These are phyloP conservation scores for Phialocephala subalpina DNA, from an alignment of 2,329 filamentous ascomycete species.

Conservation along the genomic window DNA sequence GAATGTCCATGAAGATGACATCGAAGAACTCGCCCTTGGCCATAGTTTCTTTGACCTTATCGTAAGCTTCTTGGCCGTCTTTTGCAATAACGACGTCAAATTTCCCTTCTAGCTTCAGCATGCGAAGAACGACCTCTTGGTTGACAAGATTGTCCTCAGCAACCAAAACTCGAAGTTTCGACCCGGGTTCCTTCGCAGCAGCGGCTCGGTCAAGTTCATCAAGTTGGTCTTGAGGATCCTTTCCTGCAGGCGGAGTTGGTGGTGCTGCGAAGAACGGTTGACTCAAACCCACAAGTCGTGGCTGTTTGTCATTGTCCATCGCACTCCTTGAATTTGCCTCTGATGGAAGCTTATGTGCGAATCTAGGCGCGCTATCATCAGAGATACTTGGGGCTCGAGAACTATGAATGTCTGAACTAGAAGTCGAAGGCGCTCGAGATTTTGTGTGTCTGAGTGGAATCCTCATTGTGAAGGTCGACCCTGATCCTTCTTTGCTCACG, in stretches of 20 bases:
- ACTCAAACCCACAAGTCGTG: slow-evolving; percentile 82
- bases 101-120: slow-evolving; percentile 80
- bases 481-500: slow-evolving; percentile 74
- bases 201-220: slow-evolving; percentile 71
- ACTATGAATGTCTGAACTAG: slow-evolving; percentile 39
- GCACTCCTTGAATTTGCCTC: slow-evolving; percentile 42
- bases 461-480: slow-evolving; percentile 82
- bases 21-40: slow-evolving; percentile 76
- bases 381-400: slow-evolving; percentile 44
- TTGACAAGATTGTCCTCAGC: slow-evolving; percentile 80
- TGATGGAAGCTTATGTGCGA: slow-evolving; percentile 16
- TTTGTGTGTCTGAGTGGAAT: slow-evolving; percentile 82
- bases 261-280: slow-evolving; percentile 75
- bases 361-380: slow-evolving; percentile 13
- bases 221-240: slow-evolving; percentile 62
- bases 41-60: slow-evolving; percentile 85
- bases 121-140: slow-evolving; percentile 67
- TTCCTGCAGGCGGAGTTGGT: slow-evolving; percentile 26
- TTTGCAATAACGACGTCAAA: slow-evolving; percentile 89
- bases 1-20: slow-evolving; percentile 95
- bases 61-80: slow-evolving; percentile 86
- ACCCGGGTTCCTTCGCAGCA: slow-evolving; percentile 63
- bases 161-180: slow-evolving; percentile 82
- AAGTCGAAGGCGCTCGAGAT: slow-evolving; percentile 51
- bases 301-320: slow-evolving; percentile 69